phyloP scores from a whole-genome alignment of 179 eudicot species.

The Patellifolia procumbens region DNA sequence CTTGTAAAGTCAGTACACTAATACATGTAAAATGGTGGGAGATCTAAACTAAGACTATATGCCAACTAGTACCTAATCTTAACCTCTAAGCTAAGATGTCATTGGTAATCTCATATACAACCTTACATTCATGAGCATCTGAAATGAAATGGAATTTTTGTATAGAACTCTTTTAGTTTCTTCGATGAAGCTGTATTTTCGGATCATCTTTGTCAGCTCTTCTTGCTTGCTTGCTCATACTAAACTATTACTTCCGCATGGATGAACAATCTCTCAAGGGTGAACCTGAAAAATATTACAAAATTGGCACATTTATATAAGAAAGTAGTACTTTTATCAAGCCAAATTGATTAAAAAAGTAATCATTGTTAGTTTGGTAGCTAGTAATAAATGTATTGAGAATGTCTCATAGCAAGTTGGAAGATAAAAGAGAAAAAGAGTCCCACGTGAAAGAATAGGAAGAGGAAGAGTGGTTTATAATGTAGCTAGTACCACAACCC shows the following conservation, averaged over 20 bases:
- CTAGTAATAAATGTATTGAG: background rate
- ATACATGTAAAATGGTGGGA: background rate
- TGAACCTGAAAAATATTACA: conserved; percentile 27
- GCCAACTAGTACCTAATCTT: background rate
- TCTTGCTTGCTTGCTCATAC: background rate
- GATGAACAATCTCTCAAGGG: conserved; percentile 25
- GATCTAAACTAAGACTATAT: background rate
- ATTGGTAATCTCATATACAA: conserved; percentile 8
- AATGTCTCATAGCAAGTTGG: too few species aligned
- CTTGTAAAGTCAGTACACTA: background rate
- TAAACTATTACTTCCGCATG: background rate
- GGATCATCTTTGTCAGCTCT: background rate
- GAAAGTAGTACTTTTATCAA: background rate
- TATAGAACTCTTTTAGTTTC: background rate
- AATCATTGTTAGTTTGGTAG: background rate
- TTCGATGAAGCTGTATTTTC: background rate
- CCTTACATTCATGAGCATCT: background rate
- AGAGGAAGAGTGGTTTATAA: too few species aligned
- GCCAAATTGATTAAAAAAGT: background rate
- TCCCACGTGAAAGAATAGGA: too few species aligned
- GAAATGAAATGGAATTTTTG: too few species aligned
- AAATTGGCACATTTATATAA: background rate
- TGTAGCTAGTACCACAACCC: too few species aligned
- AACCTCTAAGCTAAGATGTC: conserved; percentile 7
- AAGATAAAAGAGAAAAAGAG: too few species aligned